These are phyloP conservation scores for Pseudonectria foliicola DNA, from an alignment of 2,329 filamentous ascomycete species.

Conservation along the genomic window DNA sequence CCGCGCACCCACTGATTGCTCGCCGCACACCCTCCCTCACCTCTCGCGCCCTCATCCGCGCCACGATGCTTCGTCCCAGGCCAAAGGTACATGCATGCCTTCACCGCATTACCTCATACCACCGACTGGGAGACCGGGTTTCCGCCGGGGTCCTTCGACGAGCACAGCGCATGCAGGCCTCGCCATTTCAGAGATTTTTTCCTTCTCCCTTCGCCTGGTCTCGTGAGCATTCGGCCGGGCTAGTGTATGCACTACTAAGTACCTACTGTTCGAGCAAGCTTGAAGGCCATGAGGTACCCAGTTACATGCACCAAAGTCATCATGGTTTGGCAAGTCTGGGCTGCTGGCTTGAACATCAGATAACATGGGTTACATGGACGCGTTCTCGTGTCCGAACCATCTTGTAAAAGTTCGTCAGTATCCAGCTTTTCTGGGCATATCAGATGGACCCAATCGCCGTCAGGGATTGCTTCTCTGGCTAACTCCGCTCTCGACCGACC, in stretches of 20 bases:
- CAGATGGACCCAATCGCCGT: no score
- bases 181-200: constrained; percentile 10
- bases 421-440: no score
- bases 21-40: no score
- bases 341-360: no score
- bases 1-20: no score
- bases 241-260: constrained; percentile 18
- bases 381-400: no score
- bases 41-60: constrained; percentile 4
- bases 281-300: constrained; percentile 5
- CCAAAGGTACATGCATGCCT: constrained; percentile 16
- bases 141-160: constrained; percentile 20
- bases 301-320: no score
- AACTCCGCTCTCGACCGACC: no score
- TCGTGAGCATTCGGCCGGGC: constrained; percentile 11
- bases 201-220: constrained; percentile 12
- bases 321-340: no score
- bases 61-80: constrained; percentile 21
- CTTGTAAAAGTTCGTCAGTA: no score
- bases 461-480: no score
- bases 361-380: no score
- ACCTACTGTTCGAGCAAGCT: constrained; percentile 7
- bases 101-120: constrained; percentile 26
- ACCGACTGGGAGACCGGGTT: constrained; percentile 20
- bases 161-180: constrained; percentile 15